These are phyloP conservation scores for Hypoxylon rubiginosum DNA, from an alignment of 2,329 filamentous ascomycete genomes.

Conservation along the genomic window DNA sequence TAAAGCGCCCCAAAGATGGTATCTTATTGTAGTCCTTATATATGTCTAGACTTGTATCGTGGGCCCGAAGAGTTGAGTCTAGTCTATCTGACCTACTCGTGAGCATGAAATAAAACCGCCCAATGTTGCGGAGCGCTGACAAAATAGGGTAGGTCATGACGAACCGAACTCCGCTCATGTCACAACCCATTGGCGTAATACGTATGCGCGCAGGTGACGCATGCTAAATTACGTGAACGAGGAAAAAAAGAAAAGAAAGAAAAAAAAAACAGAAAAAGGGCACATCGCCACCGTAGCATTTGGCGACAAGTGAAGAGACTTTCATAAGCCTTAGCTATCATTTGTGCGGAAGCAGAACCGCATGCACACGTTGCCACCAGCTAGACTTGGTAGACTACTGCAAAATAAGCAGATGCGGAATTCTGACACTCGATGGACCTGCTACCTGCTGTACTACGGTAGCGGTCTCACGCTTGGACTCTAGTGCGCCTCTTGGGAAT, in stretches of 20 bases:
- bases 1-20: too few relatives aligned
- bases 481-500: conserved; percentile 7
- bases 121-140: neutral
- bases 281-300: neutral
- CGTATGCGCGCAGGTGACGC: neutral
- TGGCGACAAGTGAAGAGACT: neutral
- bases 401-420: conserved; percentile 7
- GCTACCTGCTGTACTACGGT: conserved; percentile 9
- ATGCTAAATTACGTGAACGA: neutral
- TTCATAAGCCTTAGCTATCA: neutral
- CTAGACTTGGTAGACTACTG: conserved; percentile 17
- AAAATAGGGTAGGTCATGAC: neutral
- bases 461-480: neutral
- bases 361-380: conserved; percentile 22
- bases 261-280: too few relatives aligned
- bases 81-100: neutral
- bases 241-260: neutral
- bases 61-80: neutral
- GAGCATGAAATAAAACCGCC: neutral
- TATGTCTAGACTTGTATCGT: neutral
- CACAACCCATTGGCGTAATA: neutral
- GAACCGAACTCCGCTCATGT: conserved; percentile 2
- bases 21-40: neutral
- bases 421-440: conserved; percentile 27
- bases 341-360: conserved; percentile 29